Percentiles rank a stretch among this genome's conserved stretches.
Conservation (phyloP, 176 grass and related monocot species). For the Coix lacrymajobi region DNA sequence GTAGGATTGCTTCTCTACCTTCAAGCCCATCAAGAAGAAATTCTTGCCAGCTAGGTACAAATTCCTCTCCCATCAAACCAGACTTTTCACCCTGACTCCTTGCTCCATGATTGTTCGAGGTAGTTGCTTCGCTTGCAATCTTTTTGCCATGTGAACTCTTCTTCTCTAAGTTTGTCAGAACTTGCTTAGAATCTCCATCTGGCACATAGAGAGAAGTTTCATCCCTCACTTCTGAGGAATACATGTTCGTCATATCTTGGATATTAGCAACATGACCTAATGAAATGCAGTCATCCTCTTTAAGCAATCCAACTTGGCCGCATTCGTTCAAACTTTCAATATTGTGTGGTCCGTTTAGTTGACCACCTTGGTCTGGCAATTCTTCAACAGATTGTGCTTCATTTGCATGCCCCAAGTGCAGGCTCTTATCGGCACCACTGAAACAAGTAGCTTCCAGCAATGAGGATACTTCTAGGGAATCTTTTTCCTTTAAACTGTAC, state of each 20-base stretch:
- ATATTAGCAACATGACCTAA: conserved; percentile 5
- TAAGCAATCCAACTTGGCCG: background rate
- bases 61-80: conserved; percentile 13
- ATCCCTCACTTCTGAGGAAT: background rate
- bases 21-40: conserved; percentile 52
- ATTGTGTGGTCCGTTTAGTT: conserved; percentile 4
- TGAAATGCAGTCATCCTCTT: conserved; percentile 8
- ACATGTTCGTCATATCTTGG: background rate
- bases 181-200: conserved; percentile 15
- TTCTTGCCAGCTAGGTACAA: conserved; percentile 41
- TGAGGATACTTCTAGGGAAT: background rate
- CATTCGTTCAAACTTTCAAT: conserved; percentile 4
- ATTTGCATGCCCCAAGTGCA: background rate
- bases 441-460: conserved; percentile 3
- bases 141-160: conserved; percentile 26
- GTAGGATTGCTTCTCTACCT: conserved; percentile 49
- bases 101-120: conserved; percentile 27
- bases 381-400: conserved; percentile 19
- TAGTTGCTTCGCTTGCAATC: conserved; percentile 34
- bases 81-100: conserved; percentile 14
- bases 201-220: background rate
- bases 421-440: background rate
- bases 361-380: background rate
- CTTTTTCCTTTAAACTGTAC: background rate
- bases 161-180: conserved; percentile 16